phyloP scores from a whole-genome alignment of 306 rosid species.

The Rubus idaeus region DNA sequence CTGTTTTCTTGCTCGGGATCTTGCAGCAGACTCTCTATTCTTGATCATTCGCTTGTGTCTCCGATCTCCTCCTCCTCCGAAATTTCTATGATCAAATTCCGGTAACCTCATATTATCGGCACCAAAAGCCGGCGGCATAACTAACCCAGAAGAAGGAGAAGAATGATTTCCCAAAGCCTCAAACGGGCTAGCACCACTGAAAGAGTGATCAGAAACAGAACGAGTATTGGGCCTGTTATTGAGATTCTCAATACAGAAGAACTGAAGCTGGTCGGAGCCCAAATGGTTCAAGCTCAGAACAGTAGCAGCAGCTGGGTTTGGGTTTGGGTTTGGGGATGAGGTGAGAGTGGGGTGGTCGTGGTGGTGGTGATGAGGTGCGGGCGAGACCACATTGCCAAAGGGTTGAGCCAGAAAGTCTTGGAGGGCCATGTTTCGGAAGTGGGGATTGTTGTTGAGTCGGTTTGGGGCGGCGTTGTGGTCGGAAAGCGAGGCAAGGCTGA shows the following conservation, averaged over 20 bases:
- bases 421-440: slow-evolving; percentile 32
- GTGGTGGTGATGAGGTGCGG: not conserved
- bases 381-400: slow-evolving; percentile 18
- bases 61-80: slow-evolving; percentile 29
- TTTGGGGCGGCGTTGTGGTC: not conserved
- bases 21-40: slow-evolving; percentile 92
- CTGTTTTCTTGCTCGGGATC: slow-evolving; percentile 94
- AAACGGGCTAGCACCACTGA: slow-evolving; percentile 18
- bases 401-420: slow-evolving; percentile 72
- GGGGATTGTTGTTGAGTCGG: not conserved
- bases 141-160: slow-evolving; percentile 24
- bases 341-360: not conserved
- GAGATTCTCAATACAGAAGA: slow-evolving; percentile 14
- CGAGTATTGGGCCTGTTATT: slow-evolving; percentile 9
- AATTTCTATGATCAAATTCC: slow-evolving; percentile 21
- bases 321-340: not conserved
- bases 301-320: slow-evolving; percentile 27
- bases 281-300: slow-evolving; percentile 45
- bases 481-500: slow-evolving; percentile 43
- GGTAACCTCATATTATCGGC: slow-evolving; percentile 28
- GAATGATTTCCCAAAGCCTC: slow-evolving; percentile 17
- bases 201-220: slow-evolving; percentile 1
- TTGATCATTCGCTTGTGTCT: slow-evolving; percentile 83
- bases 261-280: slow-evolving; percentile 30
- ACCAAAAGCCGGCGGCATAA: slow-evolving; percentile 30